Base-by-base conservation (phyloP, 2,329 filamentous ascomycete genomes). In the Fusarium verticillioides region DNA sequence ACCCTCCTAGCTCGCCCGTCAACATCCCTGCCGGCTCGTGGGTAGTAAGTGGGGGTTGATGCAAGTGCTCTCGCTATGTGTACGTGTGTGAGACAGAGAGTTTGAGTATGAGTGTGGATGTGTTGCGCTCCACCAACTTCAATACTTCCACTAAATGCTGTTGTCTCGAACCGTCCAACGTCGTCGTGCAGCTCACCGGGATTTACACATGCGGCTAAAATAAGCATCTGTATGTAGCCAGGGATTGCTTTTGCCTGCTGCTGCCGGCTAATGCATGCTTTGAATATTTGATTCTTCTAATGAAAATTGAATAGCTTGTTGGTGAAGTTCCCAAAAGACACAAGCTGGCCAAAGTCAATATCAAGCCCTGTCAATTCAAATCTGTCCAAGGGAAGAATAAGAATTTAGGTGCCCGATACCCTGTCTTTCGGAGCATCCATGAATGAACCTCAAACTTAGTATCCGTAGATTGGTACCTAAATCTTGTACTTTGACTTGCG, bases 41-140 rank as follows among this genome's bases (percentile, higher is more conserved):
- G 76, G 50, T 63, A 65, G 47, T 54, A 58, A 66, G 76, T 78
- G 76, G 76, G 76, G 76, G 76, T 76, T 69, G 68, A 78, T 78
- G 76, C 76, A 61, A 76, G 76, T 78, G 76, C 75, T 53, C 50
- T 53, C 34, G 34, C 18, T 16, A 11, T 53, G 50, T 37, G 32
- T 23, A n/a, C 7, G 50, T 28, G 49, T 37, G 28, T 32, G 46
- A 16, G 46, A n/a, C 15, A 32, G 21, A n/a, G 46, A 49, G 46
- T 32, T 32, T 32, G 34, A 53, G 21, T 23, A 12, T 76, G 66
- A 60, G 46, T 56, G 42, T 56, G 58, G 63, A 60, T 67, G 64
- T 63, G 66, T 66, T 65, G 43, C 57, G 32, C 63, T 71, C 73
- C 74, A 63, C 66, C 63, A 46, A 43, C 28, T 30, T 39, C 49